Conservation (phyloP, 345 rosid species). For the Bretschneidera sinensis region DNA sequence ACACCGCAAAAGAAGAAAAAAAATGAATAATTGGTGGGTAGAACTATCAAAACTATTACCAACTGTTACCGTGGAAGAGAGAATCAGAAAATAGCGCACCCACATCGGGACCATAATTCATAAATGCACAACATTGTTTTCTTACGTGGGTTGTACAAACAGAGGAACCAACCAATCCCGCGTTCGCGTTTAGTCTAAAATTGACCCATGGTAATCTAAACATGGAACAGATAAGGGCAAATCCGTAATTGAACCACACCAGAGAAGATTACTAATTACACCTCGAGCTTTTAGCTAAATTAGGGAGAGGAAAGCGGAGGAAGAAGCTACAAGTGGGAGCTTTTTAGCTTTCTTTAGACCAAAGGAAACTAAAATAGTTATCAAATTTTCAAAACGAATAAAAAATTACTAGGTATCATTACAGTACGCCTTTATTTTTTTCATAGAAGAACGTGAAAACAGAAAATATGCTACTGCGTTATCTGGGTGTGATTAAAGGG, state of each 20-base stretch:
- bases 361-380: neutral
- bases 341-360: neutral
- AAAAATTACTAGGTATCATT: neutral
- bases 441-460: no score
- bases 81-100: neutral
- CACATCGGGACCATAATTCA: neutral
- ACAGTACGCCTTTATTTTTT: neutral
- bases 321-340: neutral
- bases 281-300: no score
- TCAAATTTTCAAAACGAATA: no score
- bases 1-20: neutral
- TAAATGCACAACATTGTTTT: neutral
- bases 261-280: no score
- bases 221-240: no score
- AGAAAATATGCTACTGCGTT: conserved; percentile 11
- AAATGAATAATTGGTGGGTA: no score
- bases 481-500: conserved; percentile 18
- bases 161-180: neutral
- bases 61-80: neutral
- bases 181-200: neutral
- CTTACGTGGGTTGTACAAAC: neutral
- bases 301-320: neutral
- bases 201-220: neutral
- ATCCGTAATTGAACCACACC: no score
- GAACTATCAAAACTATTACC: no score